phyloP scores from a whole-genome alignment of 73 alveolate species.

The Paramecium sonneborni region DNA sequence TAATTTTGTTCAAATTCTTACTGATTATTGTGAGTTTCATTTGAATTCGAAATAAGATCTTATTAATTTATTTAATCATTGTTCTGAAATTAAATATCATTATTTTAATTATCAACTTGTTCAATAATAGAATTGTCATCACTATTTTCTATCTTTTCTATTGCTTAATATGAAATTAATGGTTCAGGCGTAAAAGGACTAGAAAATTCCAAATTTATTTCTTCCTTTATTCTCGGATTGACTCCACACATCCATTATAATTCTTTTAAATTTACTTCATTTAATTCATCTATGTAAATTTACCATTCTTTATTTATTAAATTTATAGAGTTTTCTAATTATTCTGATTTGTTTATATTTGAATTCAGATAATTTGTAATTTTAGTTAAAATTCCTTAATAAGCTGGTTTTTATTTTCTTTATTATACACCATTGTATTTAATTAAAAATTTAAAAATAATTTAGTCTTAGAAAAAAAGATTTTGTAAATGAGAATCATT shows the following conservation, averaged over 20 bases:
- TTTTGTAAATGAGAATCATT: background rate
- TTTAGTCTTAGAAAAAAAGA: background rate
- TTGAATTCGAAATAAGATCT: background rate
- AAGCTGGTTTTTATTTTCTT: background rate
- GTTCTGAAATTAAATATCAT: background rate
- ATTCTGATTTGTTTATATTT: background rate
- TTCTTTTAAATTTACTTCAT: background rate
- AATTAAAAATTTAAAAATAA: background rate
- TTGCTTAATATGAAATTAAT: background rate
- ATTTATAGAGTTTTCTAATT: background rate
- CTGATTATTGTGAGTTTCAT: background rate
- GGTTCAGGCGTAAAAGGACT: background rate
- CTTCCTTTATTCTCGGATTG: background rate
- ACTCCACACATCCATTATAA: conserved; percentile 21
- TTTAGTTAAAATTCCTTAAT: conserved; percentile 12
- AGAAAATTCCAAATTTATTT: background rate
- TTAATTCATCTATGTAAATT: background rate
- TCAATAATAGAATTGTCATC: background rate
- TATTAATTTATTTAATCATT: background rate
- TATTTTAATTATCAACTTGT: background rate
- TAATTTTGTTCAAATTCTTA: background rate
- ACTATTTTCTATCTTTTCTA: background rate
- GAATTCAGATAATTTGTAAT: background rate
- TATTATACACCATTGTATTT: background rate
- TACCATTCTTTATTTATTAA: background rate